Conservation (phyloP, 2,329 filamentous ascomycete species). For the Aschersonia sp. region DNA sequence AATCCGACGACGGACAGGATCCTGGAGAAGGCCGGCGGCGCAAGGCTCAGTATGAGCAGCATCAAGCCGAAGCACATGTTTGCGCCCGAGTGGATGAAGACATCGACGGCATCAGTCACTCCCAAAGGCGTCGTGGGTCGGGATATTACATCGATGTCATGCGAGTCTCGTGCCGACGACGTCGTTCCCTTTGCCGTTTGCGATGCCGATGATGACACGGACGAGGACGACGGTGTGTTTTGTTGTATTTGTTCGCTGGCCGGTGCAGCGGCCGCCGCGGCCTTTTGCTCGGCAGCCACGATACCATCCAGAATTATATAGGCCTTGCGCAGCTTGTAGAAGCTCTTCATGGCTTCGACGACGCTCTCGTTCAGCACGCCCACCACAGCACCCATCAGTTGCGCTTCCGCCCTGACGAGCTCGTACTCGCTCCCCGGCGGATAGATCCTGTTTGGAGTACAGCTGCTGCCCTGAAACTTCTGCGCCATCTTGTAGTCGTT, state of each 20-base stretch:
- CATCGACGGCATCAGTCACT: conserved; percentile 55
- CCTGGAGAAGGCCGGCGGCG: conserved; percentile 80
- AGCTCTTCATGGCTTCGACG: conserved; percentile 80
- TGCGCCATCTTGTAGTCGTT: conserved; percentile 64
- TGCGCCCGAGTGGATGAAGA: conserved; percentile 78
- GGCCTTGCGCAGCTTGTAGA: conserved; percentile 84
- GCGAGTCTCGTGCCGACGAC: conserved; percentile 6
- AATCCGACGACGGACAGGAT: conserved; percentile 85
- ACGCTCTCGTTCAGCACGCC: conserved; percentile 85
- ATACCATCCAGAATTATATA: conserved; percentile 72
- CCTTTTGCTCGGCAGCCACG: conserved; percentile 54
- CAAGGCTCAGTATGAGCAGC: conserved; percentile 76
- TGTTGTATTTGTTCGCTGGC: conserved; percentile 22
- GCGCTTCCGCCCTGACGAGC: conserved; percentile 69
- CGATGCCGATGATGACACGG: conserved; percentile 22
- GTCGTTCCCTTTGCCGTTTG: conserved; percentile 21
- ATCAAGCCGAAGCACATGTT: conserved; percentile 85
- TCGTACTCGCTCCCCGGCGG: conserved; percentile 76
- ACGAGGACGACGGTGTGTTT: background rate
- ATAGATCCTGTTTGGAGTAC: conserved; percentile 41
- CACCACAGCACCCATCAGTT: conserved; percentile 80
- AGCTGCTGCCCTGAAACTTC: conserved; percentile 32
- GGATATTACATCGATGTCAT: too few species aligned
- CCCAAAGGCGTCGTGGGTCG: background rate
- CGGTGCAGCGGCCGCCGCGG: conserved; percentile 6